phyloP scores from a whole-genome alignment of 1,284 basidiomycete genomes.

The Gymnopus androsaceus region DNA sequence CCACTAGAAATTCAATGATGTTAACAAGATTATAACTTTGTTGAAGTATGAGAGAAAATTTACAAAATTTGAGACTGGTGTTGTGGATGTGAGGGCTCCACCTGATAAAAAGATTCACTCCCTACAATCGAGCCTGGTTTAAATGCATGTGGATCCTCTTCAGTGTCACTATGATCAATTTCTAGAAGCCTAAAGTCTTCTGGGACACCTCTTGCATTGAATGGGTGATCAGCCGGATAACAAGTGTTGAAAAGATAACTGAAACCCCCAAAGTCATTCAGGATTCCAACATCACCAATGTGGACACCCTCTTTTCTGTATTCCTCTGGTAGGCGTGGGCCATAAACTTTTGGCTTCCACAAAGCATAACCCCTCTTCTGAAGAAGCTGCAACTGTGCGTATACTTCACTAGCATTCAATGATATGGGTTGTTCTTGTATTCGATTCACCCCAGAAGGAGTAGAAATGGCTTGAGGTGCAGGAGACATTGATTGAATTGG shows the following conservation, averaged over 20 bases:
- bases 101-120: background rate
- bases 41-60: too few relatives aligned
- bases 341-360: slow-evolving; percentile 30
- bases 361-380: slow-evolving; percentile 27
- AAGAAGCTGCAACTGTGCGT: background rate
- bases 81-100: too few relatives aligned
- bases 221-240: slow-evolving; percentile 17
- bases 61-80: too few relatives aligned
- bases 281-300: too few relatives aligned
- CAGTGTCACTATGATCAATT: background rate
- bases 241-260: slow-evolving; percentile 30
- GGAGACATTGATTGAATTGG: too few relatives aligned
- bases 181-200: slow-evolving; percentile 21
- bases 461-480: too few relatives aligned
- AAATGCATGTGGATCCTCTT: background rate
- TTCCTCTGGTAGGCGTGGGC: slow-evolving; percentile 14
- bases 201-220: slow-evolving; percentile 28
- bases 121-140: background rate
- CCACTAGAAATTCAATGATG: background rate
- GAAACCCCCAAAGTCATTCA: slow-evolving; percentile 29
- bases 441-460: too few relatives aligned
- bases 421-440: background rate
- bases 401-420: background rate
- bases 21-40: too few relatives aligned
- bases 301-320: slow-evolving; percentile 27